These are phyloP conservation scores for Inga oerstediana DNA, from an alignment of 306 rosid species.

Conservation along the genomic window DNA sequence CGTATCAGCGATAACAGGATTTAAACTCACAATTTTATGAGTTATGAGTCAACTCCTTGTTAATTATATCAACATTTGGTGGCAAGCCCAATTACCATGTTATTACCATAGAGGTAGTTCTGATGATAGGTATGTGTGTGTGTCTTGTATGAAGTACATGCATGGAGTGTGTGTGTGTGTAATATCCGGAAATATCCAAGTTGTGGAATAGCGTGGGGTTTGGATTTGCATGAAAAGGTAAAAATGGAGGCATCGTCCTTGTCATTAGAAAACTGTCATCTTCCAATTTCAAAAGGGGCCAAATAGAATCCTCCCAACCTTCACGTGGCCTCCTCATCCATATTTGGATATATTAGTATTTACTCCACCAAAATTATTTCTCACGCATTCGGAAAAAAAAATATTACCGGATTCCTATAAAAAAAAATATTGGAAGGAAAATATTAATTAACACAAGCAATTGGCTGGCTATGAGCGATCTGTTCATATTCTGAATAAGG, in stretches of 20 bases:
- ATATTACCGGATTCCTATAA: not conserved
- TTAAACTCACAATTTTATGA: no score
- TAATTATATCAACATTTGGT: no score
- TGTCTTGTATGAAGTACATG: not conserved
- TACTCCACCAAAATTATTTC: not conserved
- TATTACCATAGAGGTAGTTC: no score
- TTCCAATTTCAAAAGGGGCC: not conserved
- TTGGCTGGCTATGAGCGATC: not conserved
- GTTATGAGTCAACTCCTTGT: no score
- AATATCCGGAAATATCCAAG: not conserved
- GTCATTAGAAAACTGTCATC: slow-evolving; percentile 9
- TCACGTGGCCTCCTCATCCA: slow-evolving; percentile 33
- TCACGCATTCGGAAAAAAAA: not conserved
- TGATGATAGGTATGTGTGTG: not conserved
- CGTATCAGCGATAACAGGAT: no score
- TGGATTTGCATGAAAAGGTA: not conserved
- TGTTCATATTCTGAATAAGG: not conserved
- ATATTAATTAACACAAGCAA: not conserved
- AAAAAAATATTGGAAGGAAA: not conserved
- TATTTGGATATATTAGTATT: not conserved
- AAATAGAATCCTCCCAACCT: not conserved
- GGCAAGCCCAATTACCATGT: no score
- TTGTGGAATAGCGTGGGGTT: not conserved
- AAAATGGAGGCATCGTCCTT: not conserved
- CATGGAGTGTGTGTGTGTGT: not conserved